A percentile compares a stretch with the other conserved stretches of the same genome.
Conservation (phyloP, 768 basidiomycete genomes). For the Auricularia sp. region DNA sequence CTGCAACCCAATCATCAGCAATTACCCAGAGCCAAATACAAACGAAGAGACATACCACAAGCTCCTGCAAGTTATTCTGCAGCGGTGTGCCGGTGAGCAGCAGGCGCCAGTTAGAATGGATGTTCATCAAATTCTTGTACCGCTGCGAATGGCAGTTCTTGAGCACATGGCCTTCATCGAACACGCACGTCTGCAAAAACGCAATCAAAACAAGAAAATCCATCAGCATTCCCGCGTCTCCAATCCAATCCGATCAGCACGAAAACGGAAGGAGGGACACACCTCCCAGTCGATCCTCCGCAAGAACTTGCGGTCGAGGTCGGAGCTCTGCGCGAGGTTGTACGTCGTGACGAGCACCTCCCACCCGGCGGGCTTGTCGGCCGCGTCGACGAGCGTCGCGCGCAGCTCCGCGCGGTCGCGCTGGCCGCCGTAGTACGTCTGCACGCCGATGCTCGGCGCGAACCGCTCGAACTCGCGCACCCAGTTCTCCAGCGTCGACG, state of each 20-base stretch:
- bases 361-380: conserved; percentile 47
- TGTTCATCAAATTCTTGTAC: conserved; percentile 79
- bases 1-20: conserved; percentile 32
- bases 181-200: conserved; percentile 67
- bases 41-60: conserved; percentile 51
- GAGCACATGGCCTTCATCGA: conserved; percentile 93
- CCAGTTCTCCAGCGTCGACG: conserved; percentile 98
- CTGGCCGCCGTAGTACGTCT: conserved; percentile 91
- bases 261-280: conserved; percentile 23
- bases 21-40: conserved; percentile 2
- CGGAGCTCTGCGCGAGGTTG: conserved; percentile 81
- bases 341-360: conserved; percentile 96
- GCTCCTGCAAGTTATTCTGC: conserved; percentile 84
- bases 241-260: background rate
- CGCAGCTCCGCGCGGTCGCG: conserved; percentile 70
- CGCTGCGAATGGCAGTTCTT: conserved; percentile 98
- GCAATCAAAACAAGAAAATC: background rate
- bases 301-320: conserved; percentile 87
- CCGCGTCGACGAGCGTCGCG: conserved; percentile 53
- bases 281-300: conserved; percentile 88
- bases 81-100: conserved; percentile 92
- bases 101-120: conserved; percentile 80
- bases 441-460: conserved; percentile 73
- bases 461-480: conserved; percentile 91
- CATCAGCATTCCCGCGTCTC: background rate